Evolutionary conservation across 2,329 filamentous ascomycete species (phyloP), one percentile per base, ranked within the genome.

Genomic region (Fusarium brachygibbosum): DNA sequence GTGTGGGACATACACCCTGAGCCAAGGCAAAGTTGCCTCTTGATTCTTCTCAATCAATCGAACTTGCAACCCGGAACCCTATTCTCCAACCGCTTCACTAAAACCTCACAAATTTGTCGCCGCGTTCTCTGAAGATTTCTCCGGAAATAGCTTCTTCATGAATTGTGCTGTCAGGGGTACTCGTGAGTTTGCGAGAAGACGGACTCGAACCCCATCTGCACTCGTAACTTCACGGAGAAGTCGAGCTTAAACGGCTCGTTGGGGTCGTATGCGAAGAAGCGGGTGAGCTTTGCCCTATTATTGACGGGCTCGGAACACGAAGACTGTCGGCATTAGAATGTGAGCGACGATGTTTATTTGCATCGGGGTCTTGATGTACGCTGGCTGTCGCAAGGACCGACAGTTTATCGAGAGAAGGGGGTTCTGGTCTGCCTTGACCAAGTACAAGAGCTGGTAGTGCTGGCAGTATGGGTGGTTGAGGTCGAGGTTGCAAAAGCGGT

Each of bases 371-470:
- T 66, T 78, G 73, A 38, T 75, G 72, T 11, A 76, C 72, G 44
- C 79, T 81, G 14, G 79, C 79, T 32, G 76, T 78, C 13, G 79
- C 80, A 45, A 82, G 73, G 9, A 81, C 78, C n/a, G 79, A 77
- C 25, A 82, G 64, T 52, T 77, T 79, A 50, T 81, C 78, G 35
- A 80, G 68, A 9, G 74, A 63, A 16, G 45, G 69, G 21, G 58
- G 62, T 17, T 71, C 65, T 40, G 68, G 74, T 31, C 66, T 65
- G 17, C 67, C 52, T 19, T 74, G 73, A 11, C 74, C 74, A 11
- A 75, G 67, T 28, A 75, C 71, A 19, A 75, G 69, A 14, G 74
- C 59, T 23, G 72, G 67, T 5, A 75, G 50, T 12, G 17, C 56
- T 34, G 74, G 70, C 35, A 73, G 56, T 34, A 63, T 34, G 25